phyloP scores from a whole-genome alignment of 176 grass and related monocot species.

The Cenchrus americanus region DNA sequence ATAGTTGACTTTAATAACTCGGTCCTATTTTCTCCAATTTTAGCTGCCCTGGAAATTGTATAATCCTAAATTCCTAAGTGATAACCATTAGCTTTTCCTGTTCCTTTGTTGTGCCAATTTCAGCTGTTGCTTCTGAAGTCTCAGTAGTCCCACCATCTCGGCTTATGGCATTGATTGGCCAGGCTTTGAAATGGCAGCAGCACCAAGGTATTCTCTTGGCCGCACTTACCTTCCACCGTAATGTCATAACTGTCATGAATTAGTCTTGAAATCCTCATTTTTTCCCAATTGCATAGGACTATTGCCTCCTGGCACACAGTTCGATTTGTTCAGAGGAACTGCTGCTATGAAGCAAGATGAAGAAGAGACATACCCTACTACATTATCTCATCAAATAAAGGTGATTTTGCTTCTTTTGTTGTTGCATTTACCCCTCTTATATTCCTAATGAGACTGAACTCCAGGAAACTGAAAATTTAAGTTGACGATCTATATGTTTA shows the following conservation, averaged over 20 bases:
- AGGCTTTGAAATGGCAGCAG: slow-evolving; percentile 99
- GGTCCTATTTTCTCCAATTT: slow-evolving; percentile 15
- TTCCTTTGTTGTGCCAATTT: slow-evolving; percentile 29
- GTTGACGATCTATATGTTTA: not conserved
- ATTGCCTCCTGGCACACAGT: slow-evolving; percentile 93
- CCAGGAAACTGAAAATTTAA: not conserved
- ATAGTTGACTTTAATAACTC: slow-evolving; percentile 2
- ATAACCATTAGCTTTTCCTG: slow-evolving; percentile 1
- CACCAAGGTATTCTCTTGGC: slow-evolving; percentile 75
- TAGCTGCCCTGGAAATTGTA: slow-evolving; percentile 5
- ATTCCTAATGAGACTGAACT: slow-evolving; percentile 19
- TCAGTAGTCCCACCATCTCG: slow-evolving; percentile 95
- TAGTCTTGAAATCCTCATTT: slow-evolving; percentile 29
- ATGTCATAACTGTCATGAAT: slow-evolving; percentile 15
- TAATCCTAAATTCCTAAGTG: slow-evolving; percentile 16
- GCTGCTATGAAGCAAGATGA: slow-evolving; percentile 99
- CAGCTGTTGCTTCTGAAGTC: slow-evolving; percentile 94
- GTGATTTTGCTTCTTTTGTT: slow-evolving; percentile 44
- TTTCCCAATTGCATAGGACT: slow-evolving; percentile 59
- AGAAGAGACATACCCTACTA: slow-evolving; percentile 84
- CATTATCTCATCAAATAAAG: slow-evolving; percentile 93
- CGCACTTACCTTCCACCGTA: slow-evolving; percentile 1
- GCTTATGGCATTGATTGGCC: slow-evolving; percentile 96
- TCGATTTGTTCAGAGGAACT: slow-evolving; percentile 99
- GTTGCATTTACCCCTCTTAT: not conserved